phyloP scores from a whole-genome alignment of 306 rosid species.

The Prunus persica region Prunus_persica_NCBIv2 NC_034009.1:40834501-40835000 shows the following conservation, averaged over 20 bases:
- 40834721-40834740: neutral
- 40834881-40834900: neutral
- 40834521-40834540: slow-evolving; percentile 68
- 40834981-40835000: slow-evolving; percentile 13
- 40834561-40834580: slow-evolving; percentile 13
- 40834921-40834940: slow-evolving; percentile 3
- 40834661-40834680: neutral
- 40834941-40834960: slow-evolving; percentile 7
- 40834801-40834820: too few species aligned
- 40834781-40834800: neutral
- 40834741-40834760: neutral
- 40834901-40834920: neutral
- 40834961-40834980: slow-evolving; percentile 6
- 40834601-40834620: neutral
- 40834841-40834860: neutral
- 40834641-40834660: neutral
- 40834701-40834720: neutral
- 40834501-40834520: slow-evolving; percentile 73
- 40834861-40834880: neutral
- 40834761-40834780: too few species aligned
- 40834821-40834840: neutral
- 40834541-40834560: slow-evolving; percentile 38
- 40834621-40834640: neutral
- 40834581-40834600: neutral
- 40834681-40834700: neutral